A percentile compares a stretch with the other conserved stretches of the same genome.
Conservation (phyloP, 1,284 basidiomycete genomes). For the Entoloma clypeatum region DNA sequence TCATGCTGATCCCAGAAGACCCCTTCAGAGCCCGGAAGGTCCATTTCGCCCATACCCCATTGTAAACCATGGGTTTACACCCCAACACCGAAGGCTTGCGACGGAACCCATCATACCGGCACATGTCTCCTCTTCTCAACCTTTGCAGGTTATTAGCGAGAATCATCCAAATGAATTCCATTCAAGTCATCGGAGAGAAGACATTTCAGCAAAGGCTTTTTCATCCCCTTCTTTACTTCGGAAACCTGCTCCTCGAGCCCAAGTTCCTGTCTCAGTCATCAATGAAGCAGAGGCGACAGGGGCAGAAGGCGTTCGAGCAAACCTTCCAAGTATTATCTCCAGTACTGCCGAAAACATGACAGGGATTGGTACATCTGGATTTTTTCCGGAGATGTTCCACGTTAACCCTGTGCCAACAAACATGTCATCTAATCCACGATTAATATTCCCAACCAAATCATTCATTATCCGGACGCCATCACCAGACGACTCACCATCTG, state of each 20-base stretch:
- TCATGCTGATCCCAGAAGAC: slow-evolving; percentile 24
- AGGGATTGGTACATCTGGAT: slow-evolving; percentile 49
- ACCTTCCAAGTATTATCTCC: slow-evolving; percentile 49
- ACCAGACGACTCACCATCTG: slow-evolving; percentile 11
- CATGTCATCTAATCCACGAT: too few species aligned
- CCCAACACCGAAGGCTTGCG: slow-evolving; percentile 30
- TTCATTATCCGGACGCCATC: slow-evolving; percentile 10
- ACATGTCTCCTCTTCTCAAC: slow-evolving; percentile 19
- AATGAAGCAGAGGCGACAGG: slow-evolving; percentile 37
- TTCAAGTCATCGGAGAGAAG: slow-evolving; percentile 11
- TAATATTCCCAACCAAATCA: too few species aligned
- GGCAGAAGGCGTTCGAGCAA: slow-evolving; percentile 35
- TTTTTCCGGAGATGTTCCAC: slow-evolving; percentile 33
- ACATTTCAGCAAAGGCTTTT: slow-evolving; percentile 4
- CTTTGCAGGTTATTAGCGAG: slow-evolving; percentile 30
- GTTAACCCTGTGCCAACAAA: too few species aligned
- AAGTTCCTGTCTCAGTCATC: slow-evolving; percentile 56
- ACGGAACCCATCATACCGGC: slow-evolving; percentile 28
- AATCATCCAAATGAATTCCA: slow-evolving; percentile 15
- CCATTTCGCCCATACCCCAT: slow-evolving; percentile 1
- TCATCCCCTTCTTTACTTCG: slow-evolving; percentile 35
- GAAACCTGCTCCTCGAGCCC: slow-evolving; percentile 57
- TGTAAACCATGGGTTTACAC: slow-evolving; percentile 4
- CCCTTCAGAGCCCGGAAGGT: slow-evolving; percentile 11
- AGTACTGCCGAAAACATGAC: slow-evolving; percentile 54